phyloP scores from a whole-genome alignment of 2,329 filamentous ascomycete species.

The Basipetospora chlamydospora region DNA sequence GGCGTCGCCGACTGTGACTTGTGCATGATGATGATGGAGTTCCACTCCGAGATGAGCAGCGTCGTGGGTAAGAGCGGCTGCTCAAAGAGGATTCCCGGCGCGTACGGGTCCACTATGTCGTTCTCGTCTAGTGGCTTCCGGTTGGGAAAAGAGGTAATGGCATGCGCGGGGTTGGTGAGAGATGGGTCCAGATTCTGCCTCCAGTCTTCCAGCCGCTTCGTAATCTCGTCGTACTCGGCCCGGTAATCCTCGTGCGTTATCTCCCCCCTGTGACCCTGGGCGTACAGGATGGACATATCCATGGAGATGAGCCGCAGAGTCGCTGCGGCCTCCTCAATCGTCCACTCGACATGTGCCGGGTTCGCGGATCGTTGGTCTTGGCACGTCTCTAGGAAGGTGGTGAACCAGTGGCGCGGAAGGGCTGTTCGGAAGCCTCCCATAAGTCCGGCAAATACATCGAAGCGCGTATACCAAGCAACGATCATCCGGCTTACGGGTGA shows the following conservation, averaged over 20 bases:
- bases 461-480: slow-evolving; percentile 79
- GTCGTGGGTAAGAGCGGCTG: slow-evolving; percentile 62
- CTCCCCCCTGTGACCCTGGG: slow-evolving; percentile 48
- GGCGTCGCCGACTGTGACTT: slow-evolving; percentile 53
- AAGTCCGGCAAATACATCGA: slow-evolving; percentile 72
- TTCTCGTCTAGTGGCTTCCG: slow-evolving; percentile 36
- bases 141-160: slow-evolving; percentile 49
- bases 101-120: slow-evolving; percentile 62
- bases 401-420: slow-evolving; percentile 67
- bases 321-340: slow-evolving; percentile 52
- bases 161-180: slow-evolving; percentile 45
- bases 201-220: slow-evolving; percentile 31
- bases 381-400: slow-evolving; percentile 47
- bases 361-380: slow-evolving; percentile 40
- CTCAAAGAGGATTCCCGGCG: slow-evolving; percentile 54
- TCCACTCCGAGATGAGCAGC: slow-evolving; percentile 60
- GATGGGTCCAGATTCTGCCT: slow-evolving; percentile 42
- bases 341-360: slow-evolving; percentile 49
- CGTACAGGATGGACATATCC: slow-evolving; percentile 68
- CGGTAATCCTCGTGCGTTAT: slow-evolving; percentile 52
- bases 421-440: slow-evolving; percentile 66
- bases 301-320: slow-evolving; percentile 58
- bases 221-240: slow-evolving; percentile 42
- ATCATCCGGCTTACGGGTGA: slow-evolving; percentile 58
- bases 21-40: slow-evolving; percentile 68